Evolutionary conservation across 305 asterid genomes (phyloP), one percentile per base, ranked within the genome.

Genomic region (Petunia hybrid): DNA sequence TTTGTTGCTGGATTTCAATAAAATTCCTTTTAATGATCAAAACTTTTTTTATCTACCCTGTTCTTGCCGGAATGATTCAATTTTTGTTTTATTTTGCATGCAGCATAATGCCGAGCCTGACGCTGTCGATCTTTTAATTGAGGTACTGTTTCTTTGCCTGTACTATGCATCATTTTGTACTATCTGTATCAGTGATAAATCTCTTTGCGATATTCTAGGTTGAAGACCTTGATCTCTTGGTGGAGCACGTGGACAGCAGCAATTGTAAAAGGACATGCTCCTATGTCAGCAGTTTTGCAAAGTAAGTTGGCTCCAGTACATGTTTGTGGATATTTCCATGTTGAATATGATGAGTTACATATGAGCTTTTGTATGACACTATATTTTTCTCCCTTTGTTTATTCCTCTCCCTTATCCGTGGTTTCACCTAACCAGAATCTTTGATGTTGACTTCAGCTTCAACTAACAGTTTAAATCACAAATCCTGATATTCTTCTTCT

Each of bases 31-130:
- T 22, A 22, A 22, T 22, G 31, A 22, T 22, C 31, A 22, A 22
- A 22, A 22, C 31, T 22, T 22, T 22, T 22, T 73, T 73, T 73
- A 51, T 51, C 63, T 73, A 13, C 63, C 46, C 63, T 73, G 51
- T 51, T 48, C 46, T 73, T 51, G 35, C 61, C 63, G 31, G 78
- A 73, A 73, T 51, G 78, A 12, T 51, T 36, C 63, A 13, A 13
- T 73, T 73, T 62, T 48, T 51, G 6, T 39, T 60, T 60, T 55
- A 7, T 42, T 76, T 73, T 67, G 10, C 43, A 8, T 89, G 89
- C 95, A 97, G 99, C 99, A 97, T 80, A 97, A 97, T 87, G 98
- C 99, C 38, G 99, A 97, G 86, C 97, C 99, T 55, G 99, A 97
- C 84, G 99, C 99, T 10, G 98, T 91, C 36, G 99, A 97, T 91